These are phyloP conservation scores for Cucurbita pepo DNA, from an alignment of 306 rosid species.

Conservation along the genomic window DNA sequence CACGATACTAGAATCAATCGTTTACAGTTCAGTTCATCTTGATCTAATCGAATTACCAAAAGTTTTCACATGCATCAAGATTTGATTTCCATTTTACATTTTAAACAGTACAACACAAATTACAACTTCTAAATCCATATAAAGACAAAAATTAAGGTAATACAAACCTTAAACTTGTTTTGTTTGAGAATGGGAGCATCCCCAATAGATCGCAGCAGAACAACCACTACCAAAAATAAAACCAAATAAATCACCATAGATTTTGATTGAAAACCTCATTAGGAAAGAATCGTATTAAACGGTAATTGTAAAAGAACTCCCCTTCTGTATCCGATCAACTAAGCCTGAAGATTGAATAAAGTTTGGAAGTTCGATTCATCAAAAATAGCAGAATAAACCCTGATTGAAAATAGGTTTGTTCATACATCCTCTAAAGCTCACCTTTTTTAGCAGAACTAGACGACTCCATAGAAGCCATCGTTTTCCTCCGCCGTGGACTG, in stretches of 20 bases:
- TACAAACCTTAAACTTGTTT: conserved; percentile 71
- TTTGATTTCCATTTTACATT: background rate
- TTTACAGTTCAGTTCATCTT: background rate
- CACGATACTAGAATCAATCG: background rate
- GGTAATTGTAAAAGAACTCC: background rate
- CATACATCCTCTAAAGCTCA: conserved; percentile 1
- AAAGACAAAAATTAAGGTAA: background rate
- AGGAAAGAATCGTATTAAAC: background rate
- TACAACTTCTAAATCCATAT: too few species aligned
- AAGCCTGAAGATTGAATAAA: background rate
- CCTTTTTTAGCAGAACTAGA: conserved; percentile 59
- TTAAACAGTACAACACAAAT: background rate
- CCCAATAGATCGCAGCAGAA: conserved; percentile 94
- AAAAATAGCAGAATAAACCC: background rate
- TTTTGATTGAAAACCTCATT: background rate
- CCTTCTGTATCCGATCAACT: background rate
- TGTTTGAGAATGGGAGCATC: conserved; percentile 95
- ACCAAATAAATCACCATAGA: conserved; percentile 1
- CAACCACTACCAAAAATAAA: conserved; percentile 49
- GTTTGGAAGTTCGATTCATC: background rate
- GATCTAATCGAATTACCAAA: background rate
- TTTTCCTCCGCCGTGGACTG: background rate
- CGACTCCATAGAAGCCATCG: conserved; percentile 46
- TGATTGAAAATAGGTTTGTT: background rate
- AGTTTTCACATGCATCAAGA: background rate